Percentiles rank a stretch among this genome's conserved stretches.
phyloP scores from a whole-genome alignment of 2,329 filamentous ascomycete genomes.

The Aspergillus felis region DNA sequence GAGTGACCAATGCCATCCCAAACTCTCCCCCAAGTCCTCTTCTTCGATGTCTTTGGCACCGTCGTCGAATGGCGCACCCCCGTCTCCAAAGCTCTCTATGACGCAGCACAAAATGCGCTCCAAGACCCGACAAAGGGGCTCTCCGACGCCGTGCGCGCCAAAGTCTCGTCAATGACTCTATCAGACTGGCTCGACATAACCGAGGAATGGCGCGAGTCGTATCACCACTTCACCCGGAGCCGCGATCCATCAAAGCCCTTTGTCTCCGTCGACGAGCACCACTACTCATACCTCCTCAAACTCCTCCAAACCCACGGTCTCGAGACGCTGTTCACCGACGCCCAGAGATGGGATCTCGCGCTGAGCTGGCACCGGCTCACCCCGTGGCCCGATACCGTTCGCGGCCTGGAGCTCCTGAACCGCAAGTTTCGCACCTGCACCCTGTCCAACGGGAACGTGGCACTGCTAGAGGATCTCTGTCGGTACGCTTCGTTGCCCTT shows the following conservation, averaged over 20 bases:
- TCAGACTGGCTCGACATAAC: constrained; percentile 63
- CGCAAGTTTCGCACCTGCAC: constrained; percentile 59
- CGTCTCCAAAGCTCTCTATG: constrained; percentile 57
- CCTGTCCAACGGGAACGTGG: constrained; percentile 69
- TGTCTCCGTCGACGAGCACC: constrained; percentile 70
- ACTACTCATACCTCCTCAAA: constrained; percentile 57
- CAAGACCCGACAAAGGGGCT: constrained; percentile 45
- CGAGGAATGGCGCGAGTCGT: constrained; percentile 65
- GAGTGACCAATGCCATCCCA: not conserved
- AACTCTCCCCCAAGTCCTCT: constrained; percentile 21
- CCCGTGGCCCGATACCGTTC: constrained; percentile 62
- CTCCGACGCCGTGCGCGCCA: constrained; percentile 45
- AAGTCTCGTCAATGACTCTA: constrained; percentile 49
- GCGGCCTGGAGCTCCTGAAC: constrained; percentile 56
- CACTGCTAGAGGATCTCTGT: constrained; percentile 63
- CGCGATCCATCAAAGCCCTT: constrained; percentile 46
- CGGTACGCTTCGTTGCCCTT: constrained; percentile 59
- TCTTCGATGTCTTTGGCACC: constrained; percentile 49
- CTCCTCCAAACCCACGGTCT: constrained; percentile 58
- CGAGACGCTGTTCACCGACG: constrained; percentile 56
- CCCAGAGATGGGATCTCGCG: constrained; percentile 58
- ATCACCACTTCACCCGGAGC: constrained; percentile 56
- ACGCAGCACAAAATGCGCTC: constrained; percentile 48
- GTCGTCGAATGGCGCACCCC: constrained; percentile 73
- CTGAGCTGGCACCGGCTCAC: constrained; percentile 68